A percentile compares a stretch with the other conserved stretches of the same genome.
phyloP scores from a whole-genome alignment of 2,329 filamentous ascomycete species.

The Microthyrium microscopicum region DNA sequence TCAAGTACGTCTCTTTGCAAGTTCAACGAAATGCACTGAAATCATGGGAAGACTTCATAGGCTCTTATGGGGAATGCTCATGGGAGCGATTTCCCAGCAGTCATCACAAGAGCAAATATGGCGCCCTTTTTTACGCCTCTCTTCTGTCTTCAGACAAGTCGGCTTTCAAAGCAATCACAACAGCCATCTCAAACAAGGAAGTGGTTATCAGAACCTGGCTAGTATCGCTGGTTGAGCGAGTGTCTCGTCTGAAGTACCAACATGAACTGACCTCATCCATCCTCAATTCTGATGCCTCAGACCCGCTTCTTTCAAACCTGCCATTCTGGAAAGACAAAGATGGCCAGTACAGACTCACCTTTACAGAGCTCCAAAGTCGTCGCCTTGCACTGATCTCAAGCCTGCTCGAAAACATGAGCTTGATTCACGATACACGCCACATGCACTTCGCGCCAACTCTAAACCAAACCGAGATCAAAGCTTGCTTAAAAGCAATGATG shows the following conservation, averaged over 20 bases:
- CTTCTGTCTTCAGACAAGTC: conserved; percentile 23
- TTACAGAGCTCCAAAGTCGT: conserved; percentile 36
- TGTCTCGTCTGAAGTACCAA: conserved; percentile 44
- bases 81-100: conserved; percentile 31
- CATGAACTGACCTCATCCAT: conserved; percentile 38
- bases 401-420: conserved; percentile 44
- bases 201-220: conserved; percentile 34
- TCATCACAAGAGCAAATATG: conserved; percentile 27
- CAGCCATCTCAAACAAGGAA: conserved; percentile 27
- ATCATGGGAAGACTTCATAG: conserved; percentile 40
- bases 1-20: conserved; percentile 28
- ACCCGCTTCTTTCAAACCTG: conserved; percentile 38
- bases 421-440: too few relatives aligned
- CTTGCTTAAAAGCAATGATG: conserved; percentile 41
- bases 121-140: conserved; percentile 26
- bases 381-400: conserved; percentile 38
- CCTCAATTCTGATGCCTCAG: conserved; percentile 27
- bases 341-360: conserved; percentile 28
- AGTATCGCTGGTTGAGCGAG: conserved; percentile 39
- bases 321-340: conserved; percentile 33
- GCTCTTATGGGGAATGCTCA: conserved; percentile 34
- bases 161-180: conserved; percentile 16
- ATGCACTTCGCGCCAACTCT: conserved; percentile 24
- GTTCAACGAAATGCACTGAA: conserved; percentile 27
- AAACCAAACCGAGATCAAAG: conserved; percentile 26